These are phyloP conservation scores for Chlorociboria aeruginascens DNA, from an alignment of 495 filamentous ascomycete genomes.

Conservation along the genomic window DNA sequence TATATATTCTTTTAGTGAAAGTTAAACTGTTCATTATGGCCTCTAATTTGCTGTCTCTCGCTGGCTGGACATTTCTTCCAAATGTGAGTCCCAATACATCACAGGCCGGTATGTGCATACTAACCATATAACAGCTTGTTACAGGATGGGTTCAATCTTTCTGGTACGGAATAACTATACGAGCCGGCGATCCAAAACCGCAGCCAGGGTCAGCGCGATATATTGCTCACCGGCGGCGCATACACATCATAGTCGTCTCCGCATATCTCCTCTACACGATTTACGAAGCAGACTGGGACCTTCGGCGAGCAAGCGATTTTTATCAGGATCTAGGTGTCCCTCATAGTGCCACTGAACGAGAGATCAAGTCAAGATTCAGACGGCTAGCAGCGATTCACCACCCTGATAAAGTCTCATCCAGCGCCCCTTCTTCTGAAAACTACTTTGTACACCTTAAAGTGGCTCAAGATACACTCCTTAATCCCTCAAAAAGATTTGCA, in stretches of 20 bases:
- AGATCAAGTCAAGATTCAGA: constrained; percentile 75
- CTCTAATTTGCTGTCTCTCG: constrained; percentile 49
- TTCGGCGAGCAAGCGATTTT: constrained; percentile 59
- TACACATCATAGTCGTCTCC: constrained; percentile 70
- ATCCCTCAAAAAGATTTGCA: constrained; percentile 73
- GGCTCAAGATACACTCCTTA: constrained; percentile 70
- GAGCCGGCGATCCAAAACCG: constrained; percentile 77
- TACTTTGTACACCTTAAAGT: constrained; percentile 74
- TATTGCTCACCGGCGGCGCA: constrained; percentile 60
- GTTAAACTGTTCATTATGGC: constrained; percentile 5
- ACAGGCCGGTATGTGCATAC: constrained; percentile 1
- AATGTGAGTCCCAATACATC: constrained; percentile 36
- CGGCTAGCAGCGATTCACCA: constrained; percentile 76
- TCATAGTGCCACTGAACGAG: constrained; percentile 54
- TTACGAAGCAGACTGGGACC: constrained; percentile 78
- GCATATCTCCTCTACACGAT: constrained; percentile 86
- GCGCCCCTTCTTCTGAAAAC: constrained; percentile 30
- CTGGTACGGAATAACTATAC: constrained; percentile 83
- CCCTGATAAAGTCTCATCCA: constrained; percentile 61
- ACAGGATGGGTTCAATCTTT: constrained; percentile 68
- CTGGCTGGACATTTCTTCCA: constrained; percentile 74
- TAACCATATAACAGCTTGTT: constrained; percentile 43
- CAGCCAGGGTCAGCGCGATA: constrained; percentile 57
- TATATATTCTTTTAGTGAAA: neutral
- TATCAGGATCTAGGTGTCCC: constrained; percentile 64